Evolutionary conservation across 176 grass and related monocot species (phyloP), one percentile per base, ranked within the genome.

Genomic region (barley (Hordeum vulgare)): DNA sequence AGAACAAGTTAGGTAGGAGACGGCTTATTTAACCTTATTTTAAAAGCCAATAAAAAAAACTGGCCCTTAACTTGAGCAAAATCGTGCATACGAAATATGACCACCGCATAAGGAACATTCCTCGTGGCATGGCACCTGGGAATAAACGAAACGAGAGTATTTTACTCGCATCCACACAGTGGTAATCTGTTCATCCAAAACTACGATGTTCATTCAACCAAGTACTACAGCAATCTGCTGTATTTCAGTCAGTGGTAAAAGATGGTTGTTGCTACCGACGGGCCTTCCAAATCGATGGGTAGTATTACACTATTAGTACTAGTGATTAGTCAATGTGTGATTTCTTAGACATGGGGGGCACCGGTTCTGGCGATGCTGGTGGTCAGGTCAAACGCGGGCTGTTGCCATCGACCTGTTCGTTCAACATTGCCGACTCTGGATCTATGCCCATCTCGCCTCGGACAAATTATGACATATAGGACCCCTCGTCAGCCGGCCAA

Each of bases 401-500:
- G 78, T 77, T 82, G 37, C 31, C 54, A 78, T 90, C 78, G 66
- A 71, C 83, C 42, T 23, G 56, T 58, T 78, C 83, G 56, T 58
- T 78, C 83, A 64, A 86, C 88, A 3, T 73, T 86, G 64, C 34
- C 57, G 74, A 39, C 72, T 35, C 71, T 56, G 51, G 40, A 63
- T 25, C 72, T 18, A n/a, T 42, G 15, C 3, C n/a, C 18, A 34
- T 31, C 42, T n/a, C 34, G 15, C 8, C 29, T n/a, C 53, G 15
- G 6, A 62, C 39, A 76, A 60, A 70, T 7, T 36, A 15, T 56
- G 51, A 56, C n/a, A 31, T 7, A 4, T 9, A 9, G 4, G 11
- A 9, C 75, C 33, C 74, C 31, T 77, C 23, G 12, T 25, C 33
- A 60, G 24, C 24, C 24, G 25, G 23, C 76, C 41, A 62, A 78